Evolutionary conservation across 2,329 filamentous ascomycete genomes (phyloP).

Genomic region (Diaporthe citriasiana): DNA sequence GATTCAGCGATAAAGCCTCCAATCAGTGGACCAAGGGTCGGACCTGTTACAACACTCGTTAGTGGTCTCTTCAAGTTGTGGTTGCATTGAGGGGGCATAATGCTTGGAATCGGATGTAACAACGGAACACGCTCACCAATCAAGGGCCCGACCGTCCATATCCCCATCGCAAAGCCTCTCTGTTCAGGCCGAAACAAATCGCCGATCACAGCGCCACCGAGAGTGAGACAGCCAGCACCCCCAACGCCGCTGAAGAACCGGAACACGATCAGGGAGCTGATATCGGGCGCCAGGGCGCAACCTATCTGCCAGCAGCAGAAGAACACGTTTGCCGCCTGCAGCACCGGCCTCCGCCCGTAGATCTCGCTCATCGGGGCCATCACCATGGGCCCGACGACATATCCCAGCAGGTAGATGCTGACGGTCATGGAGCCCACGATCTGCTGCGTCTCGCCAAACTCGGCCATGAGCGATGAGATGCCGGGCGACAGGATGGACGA

Average conservation of each 20-base stretch:
- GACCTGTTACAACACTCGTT: slow-evolving; percentile 47
- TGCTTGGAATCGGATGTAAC: not conserved
- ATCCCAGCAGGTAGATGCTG: slow-evolving; percentile 73
- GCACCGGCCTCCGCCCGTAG: slow-evolving; percentile 71
- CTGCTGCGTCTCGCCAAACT: slow-evolving; percentile 59
- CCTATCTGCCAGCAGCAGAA: slow-evolving; percentile 76
- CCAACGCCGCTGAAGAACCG: slow-evolving; percentile 72
- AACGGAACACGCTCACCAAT: slow-evolving; percentile 49
- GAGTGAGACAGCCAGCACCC: slow-evolving; percentile 66
- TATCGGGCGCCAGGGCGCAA: slow-evolving; percentile 70
- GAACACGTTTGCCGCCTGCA: slow-evolving; percentile 69
- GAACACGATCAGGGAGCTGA: slow-evolving; percentile 70
- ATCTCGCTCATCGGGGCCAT: slow-evolving; percentile 74
- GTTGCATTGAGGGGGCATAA: not conserved
- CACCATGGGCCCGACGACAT: slow-evolving; percentile 69
- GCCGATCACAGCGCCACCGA: slow-evolving; percentile 68
- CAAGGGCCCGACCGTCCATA: slow-evolving; percentile 63
- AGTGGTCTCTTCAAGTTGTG: not conserved
- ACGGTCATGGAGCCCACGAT: slow-evolving; percentile 67
- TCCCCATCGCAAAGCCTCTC: slow-evolving; percentile 63
- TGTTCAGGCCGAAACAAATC: slow-evolving; percentile 66
- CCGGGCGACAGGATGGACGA: slow-evolving; percentile 72
- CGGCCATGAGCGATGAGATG: slow-evolving; percentile 58
- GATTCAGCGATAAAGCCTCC: slow-evolving; percentile 64
- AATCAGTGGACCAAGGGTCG: slow-evolving; percentile 61